Percentiles rank a stretch among this genome's conserved stretches.
phyloP scores from a whole-genome alignment of 805 yeast genomes.

The Cyberlindnera galapagoensis region DNA sequence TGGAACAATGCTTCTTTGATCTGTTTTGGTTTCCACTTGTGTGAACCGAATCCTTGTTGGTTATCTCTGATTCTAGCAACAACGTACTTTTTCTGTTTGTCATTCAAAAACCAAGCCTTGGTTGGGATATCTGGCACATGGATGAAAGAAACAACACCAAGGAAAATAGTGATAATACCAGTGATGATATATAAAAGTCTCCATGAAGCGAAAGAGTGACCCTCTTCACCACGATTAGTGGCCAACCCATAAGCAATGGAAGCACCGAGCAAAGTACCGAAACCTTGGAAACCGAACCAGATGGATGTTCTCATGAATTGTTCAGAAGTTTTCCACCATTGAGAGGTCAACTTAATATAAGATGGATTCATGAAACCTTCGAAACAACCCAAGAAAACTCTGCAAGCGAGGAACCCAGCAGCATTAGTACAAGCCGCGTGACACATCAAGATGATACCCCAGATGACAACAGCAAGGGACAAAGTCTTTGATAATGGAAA shows the following conservation, averaged over 20 bases:
- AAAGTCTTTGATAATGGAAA: slow-evolving; percentile 50
- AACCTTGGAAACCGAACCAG: slow-evolving; percentile 40
- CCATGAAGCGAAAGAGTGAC: slow-evolving; percentile 48
- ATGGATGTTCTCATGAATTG: slow-evolving; percentile 36
- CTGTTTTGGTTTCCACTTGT: slow-evolving; percentile 47
- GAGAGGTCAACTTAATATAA: slow-evolving; percentile 46
- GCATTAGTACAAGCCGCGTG: slow-evolving; percentile 39
- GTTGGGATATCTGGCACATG: slow-evolving; percentile 54
- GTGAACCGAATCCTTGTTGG: slow-evolving; percentile 54
- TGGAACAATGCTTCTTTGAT: slow-evolving; percentile 38
- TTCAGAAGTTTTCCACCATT: slow-evolving; percentile 47
- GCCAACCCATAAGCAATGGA: slow-evolving; percentile 50
- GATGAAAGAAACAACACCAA: slow-evolving; percentile 40
- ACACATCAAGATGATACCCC: slow-evolving; percentile 52
- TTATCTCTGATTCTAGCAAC: slow-evolving; percentile 46
- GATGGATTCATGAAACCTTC: slow-evolving; percentile 53
- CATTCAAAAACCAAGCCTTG: slow-evolving; percentile 39
- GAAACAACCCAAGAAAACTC: slow-evolving; percentile 44
- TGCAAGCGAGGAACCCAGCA: slow-evolving; percentile 36
- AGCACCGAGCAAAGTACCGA: slow-evolving; percentile 42
- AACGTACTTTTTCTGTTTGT: slow-evolving; percentile 38
- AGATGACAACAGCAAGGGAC: slow-evolving; percentile 40
- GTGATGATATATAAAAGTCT: slow-evolving; percentile 49
- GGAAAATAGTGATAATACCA: slow-evolving; percentile 50
- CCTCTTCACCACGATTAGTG: slow-evolving; percentile 23